Percentiles rank a stretch among this genome's conserved stretches.
Evolutionary conservation across 495 filamentous ascomycete species (phyloP).

Genomic region (Penicillium subrubescens): DNA sequence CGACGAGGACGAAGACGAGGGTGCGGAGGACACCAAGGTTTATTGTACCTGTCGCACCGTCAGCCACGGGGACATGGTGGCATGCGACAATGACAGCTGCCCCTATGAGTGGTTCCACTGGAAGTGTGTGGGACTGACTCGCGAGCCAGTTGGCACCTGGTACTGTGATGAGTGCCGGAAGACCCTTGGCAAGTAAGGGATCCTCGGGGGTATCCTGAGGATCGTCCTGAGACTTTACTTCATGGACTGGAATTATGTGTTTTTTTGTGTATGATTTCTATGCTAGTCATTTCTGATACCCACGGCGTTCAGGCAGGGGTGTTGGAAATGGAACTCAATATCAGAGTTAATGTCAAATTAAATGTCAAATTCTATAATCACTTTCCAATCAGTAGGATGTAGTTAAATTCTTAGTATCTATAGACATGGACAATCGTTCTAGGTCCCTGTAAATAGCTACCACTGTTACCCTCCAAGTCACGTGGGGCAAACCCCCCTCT

Average conservation of each 20-base stretch:
- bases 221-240: neutral
- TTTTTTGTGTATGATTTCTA: neutral
- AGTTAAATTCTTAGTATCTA: too few relatives aligned
- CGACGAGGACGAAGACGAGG: conserved; percentile 77
- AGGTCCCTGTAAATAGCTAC: too few relatives aligned
- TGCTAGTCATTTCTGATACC: conserved; percentile 1
- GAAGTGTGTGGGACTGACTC: conserved; percentile 87
- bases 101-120: conserved; percentile 98
- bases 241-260: neutral
- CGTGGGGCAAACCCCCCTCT: too few relatives aligned
- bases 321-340: neutral
- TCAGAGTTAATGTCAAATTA: neutral
- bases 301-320: neutral
- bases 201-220: neutral
- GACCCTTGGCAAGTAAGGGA: conserved; percentile 51
- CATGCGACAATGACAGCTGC: conserved; percentile 92
- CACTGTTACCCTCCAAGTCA: too few relatives aligned
- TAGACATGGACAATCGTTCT: too few relatives aligned
- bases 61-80: conserved; percentile 97
- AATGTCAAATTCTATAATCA: neutral
- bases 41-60: conserved; percentile 94
- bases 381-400: too few relatives aligned
- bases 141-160: conserved; percentile 90
- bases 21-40: conserved; percentile 81
- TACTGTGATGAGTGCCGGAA: conserved; percentile 82